Evolutionary conservation across 1,284 basidiomycete genomes (phyloP).

Genomic region (Lentinula novae-zelandiae): DNA sequence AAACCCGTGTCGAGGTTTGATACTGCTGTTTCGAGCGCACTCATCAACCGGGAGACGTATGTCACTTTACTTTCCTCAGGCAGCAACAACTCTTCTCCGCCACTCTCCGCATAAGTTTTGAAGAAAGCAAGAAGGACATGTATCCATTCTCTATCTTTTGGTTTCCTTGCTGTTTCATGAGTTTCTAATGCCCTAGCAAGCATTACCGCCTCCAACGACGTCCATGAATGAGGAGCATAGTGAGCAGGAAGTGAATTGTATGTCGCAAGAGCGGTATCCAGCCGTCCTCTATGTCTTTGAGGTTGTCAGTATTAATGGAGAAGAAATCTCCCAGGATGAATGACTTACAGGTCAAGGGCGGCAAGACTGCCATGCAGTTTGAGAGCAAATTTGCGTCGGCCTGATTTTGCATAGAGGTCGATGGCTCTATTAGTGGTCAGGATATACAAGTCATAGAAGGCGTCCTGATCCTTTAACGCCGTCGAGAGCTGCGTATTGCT

Average conservation of each 20-base stretch:
- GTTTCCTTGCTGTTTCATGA: constrained; percentile 49
- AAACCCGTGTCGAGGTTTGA: constrained; percentile 55
- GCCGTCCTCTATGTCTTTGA: constrained; percentile 61
- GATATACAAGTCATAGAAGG: constrained; percentile 76
- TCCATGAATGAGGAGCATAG: constrained; percentile 78
- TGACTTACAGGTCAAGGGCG: constrained; percentile 76
- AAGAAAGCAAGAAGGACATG: constrained; percentile 67
- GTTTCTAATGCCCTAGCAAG: constrained; percentile 67
- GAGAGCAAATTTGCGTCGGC: constrained; percentile 79
- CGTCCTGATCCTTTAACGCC: constrained; percentile 52
- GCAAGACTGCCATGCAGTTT: constrained; percentile 83
- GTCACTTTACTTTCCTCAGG: constrained; percentile 44
- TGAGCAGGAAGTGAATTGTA: constrained; percentile 79
- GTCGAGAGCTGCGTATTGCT: constrained; percentile 63
- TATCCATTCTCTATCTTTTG: constrained; percentile 72
- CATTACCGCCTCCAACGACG: constrained; percentile 72
- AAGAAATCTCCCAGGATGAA: constrained; percentile 14
- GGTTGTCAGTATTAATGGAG: neutral
- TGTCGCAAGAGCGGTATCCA: constrained; percentile 59
- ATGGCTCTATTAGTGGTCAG: constrained; percentile 77
- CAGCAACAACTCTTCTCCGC: constrained; percentile 48
- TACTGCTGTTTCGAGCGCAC: constrained; percentile 45
- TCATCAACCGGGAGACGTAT: constrained; percentile 54
- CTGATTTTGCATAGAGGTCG: constrained; percentile 76
- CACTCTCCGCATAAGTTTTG: constrained; percentile 57